Evolutionary conservation across 2,329 filamentous ascomycete genomes (phyloP).

Genomic region (Verticillium tricorpus): DNA sequence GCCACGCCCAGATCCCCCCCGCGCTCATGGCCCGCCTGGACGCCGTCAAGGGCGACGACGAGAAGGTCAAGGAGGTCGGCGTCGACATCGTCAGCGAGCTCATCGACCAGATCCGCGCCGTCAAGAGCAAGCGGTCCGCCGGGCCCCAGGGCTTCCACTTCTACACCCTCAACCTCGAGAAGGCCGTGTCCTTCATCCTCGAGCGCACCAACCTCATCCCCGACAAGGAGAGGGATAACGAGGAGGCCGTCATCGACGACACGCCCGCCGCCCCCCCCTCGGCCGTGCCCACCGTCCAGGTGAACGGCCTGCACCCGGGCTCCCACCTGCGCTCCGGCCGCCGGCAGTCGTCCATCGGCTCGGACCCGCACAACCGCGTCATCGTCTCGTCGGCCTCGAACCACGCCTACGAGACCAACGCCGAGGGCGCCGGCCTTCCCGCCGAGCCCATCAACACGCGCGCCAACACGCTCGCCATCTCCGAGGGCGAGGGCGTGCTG

Average conservation of each 20-base stretch:
- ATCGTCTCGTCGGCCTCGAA: conserved; percentile 67
- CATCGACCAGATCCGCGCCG: conserved; percentile 68
- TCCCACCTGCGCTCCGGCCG: conserved; percentile 38
- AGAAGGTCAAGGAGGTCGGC: conserved; percentile 73
- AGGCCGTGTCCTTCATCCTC: conserved; percentile 88
- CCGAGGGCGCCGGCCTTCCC: conserved; percentile 73
- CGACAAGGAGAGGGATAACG: conserved; percentile 46
- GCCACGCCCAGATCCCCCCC: conserved; percentile 77
- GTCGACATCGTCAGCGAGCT: conserved; percentile 83
- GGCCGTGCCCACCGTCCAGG: conserved; percentile 38
- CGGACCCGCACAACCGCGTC: conserved; percentile 80
- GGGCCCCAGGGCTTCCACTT: conserved; percentile 86
- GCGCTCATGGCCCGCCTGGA: conserved; percentile 67
- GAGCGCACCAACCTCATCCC: conserved; percentile 84
- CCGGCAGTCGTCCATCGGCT: conserved; percentile 74
- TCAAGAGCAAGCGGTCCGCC: conserved; percentile 47
- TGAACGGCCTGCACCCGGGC: conserved; percentile 42
- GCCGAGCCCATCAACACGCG: conserved; percentile 70
- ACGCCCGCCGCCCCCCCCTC: conserved; percentile 21
- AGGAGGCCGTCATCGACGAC: conserved; percentile 48
- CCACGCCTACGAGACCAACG: conserved; percentile 66
- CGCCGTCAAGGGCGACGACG: conserved; percentile 71
- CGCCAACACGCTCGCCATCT: conserved; percentile 85
- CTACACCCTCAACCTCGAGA: conserved; percentile 94
- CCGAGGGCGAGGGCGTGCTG: conserved; percentile 83